Evolutionary conservation across 176 grass and related monocot genomes (phyloP).

Genomic region (Tuctoria greenei): DNA sequence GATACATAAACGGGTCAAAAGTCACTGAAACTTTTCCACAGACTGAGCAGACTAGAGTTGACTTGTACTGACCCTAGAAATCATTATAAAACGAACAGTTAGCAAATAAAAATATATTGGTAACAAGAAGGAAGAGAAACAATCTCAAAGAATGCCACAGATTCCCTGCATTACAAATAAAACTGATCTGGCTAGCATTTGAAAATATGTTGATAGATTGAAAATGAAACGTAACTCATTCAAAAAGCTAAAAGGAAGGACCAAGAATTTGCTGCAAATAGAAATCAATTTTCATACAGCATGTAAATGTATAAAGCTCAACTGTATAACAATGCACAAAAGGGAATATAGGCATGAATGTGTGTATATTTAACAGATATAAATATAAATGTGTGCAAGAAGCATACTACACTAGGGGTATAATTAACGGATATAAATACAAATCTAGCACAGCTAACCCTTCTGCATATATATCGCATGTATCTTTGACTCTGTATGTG

Average conservation of each 20-base stretch:
- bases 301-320: background rate
- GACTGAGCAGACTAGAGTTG: slow-evolving; percentile 94
- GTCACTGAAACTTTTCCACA: slow-evolving; percentile 98
- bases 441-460: background rate
- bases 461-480: background rate
- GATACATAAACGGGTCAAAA: slow-evolving; percentile 99
- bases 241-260: background rate
- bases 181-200: slow-evolving; percentile 11
- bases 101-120: slow-evolving; percentile 7
- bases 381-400: background rate
- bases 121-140: slow-evolving; percentile 29
- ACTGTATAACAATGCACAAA: background rate
- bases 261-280: background rate
- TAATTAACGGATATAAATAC: background rate
- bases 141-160: background rate
- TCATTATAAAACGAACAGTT: slow-evolving; percentile 4
- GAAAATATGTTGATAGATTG: background rate
- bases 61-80: slow-evolving; percentile 94
- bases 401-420: background rate
- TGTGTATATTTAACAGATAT: no score
- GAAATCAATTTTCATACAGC: background rate
- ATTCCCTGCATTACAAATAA: background rate
- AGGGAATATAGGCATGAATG: background rate
- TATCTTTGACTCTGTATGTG: background rate
- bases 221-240: background rate